Conservation (phyloP, 73 alveolate genomes). For the Paramecium sexaurelia region DNA sequence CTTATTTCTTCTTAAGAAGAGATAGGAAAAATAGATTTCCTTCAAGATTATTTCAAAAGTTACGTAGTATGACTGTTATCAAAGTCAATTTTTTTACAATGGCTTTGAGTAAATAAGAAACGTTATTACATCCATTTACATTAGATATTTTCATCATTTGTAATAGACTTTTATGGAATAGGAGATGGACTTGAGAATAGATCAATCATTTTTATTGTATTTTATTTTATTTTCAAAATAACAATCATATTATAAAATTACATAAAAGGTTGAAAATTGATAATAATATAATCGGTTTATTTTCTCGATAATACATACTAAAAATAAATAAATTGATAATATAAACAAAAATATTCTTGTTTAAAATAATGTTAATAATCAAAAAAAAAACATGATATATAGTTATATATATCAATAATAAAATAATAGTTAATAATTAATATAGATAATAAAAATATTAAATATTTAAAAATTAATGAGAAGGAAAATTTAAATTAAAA, state of each 20-base stretch:
- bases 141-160: background rate
- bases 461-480: background rate
- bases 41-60: background rate
- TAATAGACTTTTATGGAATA: background rate
- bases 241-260: background rate
- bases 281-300: background rate
- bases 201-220: conserved; percentile 13
- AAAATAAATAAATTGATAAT: background rate
- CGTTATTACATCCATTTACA: background rate
- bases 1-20: background rate
- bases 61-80: conserved; percentile 30
- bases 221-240: background rate
- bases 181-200: background rate
- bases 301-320: background rate
- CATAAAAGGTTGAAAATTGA: background rate
- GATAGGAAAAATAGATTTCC: conserved; percentile 8
- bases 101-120: background rate
- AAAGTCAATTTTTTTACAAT: background rate
- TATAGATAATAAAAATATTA: background rate
- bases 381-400: no score
- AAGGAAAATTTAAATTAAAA: background rate
- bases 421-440: background rate
- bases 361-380: no score
- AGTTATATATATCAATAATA: no score
- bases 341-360: no score